These are phyloP conservation scores for Eimeria nieschulzi DNA, from an alignment of 169 alveolate species.

Conservation along the genomic window DNA sequence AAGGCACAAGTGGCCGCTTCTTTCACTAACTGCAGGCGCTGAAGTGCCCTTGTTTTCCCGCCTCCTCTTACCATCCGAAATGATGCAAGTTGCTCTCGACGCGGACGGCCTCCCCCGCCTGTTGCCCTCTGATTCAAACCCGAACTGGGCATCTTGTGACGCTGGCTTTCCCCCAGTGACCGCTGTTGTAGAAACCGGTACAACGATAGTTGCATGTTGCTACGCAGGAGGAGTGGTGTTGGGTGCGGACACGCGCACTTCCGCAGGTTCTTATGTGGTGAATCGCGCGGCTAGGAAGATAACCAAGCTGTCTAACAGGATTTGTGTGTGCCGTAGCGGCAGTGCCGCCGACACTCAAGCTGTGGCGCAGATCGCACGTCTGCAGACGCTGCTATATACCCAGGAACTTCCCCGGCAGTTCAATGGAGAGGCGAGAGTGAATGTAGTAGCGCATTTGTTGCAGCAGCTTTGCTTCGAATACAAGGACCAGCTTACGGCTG, in stretches of 20 bases:
- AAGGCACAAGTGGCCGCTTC: too few relatives aligned
- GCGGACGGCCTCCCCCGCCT: conserved; percentile 27
- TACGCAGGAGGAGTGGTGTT: conserved; percentile 92
- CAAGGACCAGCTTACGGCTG: conserved; percentile 88
- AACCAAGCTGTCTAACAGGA: conserved; percentile 85
- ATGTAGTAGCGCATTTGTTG: conserved; percentile 78
- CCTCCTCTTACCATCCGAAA: background rate
- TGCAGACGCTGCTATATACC: conserved; percentile 86
- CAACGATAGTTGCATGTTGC: conserved; percentile 92
- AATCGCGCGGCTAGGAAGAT: conserved; percentile 93
- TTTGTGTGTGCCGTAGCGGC: conserved; percentile 94
- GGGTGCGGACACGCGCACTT: conserved; percentile 95
- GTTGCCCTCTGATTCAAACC: too few relatives aligned
- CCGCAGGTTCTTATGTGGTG: conserved; percentile 92
- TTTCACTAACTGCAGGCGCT: too few relatives aligned
- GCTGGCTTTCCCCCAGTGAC: background rate
- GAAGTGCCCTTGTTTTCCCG: background rate
- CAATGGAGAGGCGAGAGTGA: conserved; percentile 81
- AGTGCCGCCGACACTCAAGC: conserved; percentile 96
- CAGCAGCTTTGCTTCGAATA: conserved; percentile 87
- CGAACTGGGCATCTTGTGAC: too few relatives aligned
- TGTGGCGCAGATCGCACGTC: conserved; percentile 85
- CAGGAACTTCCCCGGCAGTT: conserved; percentile 84
- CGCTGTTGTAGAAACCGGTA: conserved; percentile 84
- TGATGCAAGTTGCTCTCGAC: conserved; percentile 34